Evolutionary conservation across 2,329 filamentous ascomycete genomes (phyloP).

Genomic region (Hypocreales sp.): DNA sequence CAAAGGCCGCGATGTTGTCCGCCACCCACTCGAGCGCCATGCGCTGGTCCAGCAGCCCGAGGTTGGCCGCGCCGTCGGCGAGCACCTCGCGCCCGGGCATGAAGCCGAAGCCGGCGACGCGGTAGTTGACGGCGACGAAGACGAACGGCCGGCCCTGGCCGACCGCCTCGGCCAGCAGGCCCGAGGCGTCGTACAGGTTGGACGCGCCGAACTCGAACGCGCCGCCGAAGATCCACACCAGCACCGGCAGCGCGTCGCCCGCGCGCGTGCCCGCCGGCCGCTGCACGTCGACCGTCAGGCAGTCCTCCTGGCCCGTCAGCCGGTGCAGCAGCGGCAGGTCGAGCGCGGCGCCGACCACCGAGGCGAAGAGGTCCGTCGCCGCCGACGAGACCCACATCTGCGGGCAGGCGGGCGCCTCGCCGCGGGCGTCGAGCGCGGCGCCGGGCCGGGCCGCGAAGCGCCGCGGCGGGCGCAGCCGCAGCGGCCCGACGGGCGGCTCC

Average conservation of each 20-base stretch:
- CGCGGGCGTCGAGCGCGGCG: slow-evolving; percentile 42
- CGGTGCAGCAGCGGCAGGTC: slow-evolving; percentile 41
- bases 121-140: slow-evolving; percentile 67
- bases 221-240: slow-evolving; percentile 59
- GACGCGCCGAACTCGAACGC: slow-evolving; percentile 41
- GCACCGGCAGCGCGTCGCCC: slow-evolving; percentile 43
- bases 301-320: slow-evolving; percentile 45
- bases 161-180: slow-evolving; percentile 29
- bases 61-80: slow-evolving; percentile 50
- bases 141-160: slow-evolving; percentile 39
- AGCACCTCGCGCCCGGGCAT: slow-evolving; percentile 53
- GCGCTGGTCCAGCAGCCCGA: slow-evolving; percentile 59
- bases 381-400: slow-evolving; percentile 49
- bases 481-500: slow-evolving; percentile 37
- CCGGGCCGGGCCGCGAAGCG: slow-evolving; percentile 39
- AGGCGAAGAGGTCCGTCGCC: slow-evolving; percentile 19
- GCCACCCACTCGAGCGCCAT: slow-evolving; percentile 61
- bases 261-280: slow-evolving; percentile 40
- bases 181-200: slow-evolving; percentile 34
- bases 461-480: slow-evolving; percentile 55
- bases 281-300: slow-evolving; percentile 43
- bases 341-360: slow-evolving; percentile 33
- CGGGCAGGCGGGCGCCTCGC: slow-evolving; percentile 47
- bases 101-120: slow-evolving; percentile 60
- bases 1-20: slow-evolving; percentile 63